Evolutionary conservation across 331 rosid genomes (phyloP).

Genomic region (Pyracantha coccinea): DNA sequence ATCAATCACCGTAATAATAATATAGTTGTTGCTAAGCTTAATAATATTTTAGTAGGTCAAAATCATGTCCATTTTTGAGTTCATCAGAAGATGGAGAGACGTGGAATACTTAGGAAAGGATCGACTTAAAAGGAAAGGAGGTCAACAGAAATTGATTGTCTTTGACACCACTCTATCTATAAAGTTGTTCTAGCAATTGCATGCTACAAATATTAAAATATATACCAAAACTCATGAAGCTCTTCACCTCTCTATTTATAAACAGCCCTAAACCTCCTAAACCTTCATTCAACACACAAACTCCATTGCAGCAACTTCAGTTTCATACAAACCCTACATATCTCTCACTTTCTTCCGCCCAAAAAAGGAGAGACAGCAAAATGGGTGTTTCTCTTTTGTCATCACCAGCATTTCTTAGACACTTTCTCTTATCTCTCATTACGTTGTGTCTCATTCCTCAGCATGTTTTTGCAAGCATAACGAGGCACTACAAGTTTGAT

Average conservation of each 20-base stretch:
- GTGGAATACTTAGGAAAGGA: neutral
- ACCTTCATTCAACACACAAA: neutral
- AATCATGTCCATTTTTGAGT: neutral
- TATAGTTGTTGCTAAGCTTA: neutral
- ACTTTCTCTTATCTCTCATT: neutral
- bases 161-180: conserved; percentile 49
- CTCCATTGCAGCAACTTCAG: neutral
- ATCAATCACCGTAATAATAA: too few relatives aligned
- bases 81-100: neutral
- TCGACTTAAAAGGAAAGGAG: conserved; percentile 41
- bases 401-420: neutral
- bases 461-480: conserved; percentile 15
- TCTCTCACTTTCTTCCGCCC: neutral
- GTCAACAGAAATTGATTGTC: conserved; percentile 38
- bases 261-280: neutral
- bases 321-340: neutral
- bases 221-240: neutral
- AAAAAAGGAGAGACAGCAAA: neutral
- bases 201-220: neutral
- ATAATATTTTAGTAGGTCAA: neutral
- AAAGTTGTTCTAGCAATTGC: neutral
- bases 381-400: conserved; percentile 14
- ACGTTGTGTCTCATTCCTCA: neutral
- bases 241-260: neutral
- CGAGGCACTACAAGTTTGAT: conserved; percentile 29